phyloP scores from a whole-genome alignment of 768 basidiomycete species.

The Strobilomyces echinocephalus region DNA sequence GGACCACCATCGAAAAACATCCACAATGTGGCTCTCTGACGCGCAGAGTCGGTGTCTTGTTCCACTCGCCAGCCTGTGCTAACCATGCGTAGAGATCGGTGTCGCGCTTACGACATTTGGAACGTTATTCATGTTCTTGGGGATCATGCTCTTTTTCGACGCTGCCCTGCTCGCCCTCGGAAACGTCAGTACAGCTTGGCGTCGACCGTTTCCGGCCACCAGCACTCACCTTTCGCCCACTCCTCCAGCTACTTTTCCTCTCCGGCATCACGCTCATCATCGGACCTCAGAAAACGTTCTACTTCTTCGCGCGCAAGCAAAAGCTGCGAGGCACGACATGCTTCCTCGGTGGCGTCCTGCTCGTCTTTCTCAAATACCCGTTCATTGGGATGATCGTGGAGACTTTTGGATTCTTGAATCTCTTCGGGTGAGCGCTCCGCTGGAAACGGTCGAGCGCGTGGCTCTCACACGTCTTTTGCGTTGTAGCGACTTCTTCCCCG shows the following conservation, averaged over 20 bases:
- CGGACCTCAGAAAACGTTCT: conserved; percentile 94
- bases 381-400: conserved; percentile 92
- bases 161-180: conserved; percentile 94
- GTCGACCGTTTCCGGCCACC: background rate
- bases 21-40: conserved; percentile 50
- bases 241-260: conserved; percentile 82
- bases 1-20: conserved; percentile 2
- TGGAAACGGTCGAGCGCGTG: background rate
- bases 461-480: background rate
- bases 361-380: conserved; percentile 95
- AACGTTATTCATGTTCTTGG: conserved; percentile 91
- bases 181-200: conserved; percentile 58
- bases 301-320: conserved; percentile 94
- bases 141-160: conserved; percentile 95
- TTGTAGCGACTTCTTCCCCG: conserved; percentile 95
- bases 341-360: conserved; percentile 84
- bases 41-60: conserved; percentile 37
- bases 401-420: conserved; percentile 93
- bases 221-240: background rate
- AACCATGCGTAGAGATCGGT: conserved; percentile 71
- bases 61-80: background rate
- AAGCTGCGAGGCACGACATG: conserved; percentile 88
- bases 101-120: conserved; percentile 97
- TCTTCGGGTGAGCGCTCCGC: conserved; percentile 71
- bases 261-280: conserved; percentile 95